Evolutionary conservation across 306 rosid genomes (phyloP), one percentile per base, ranked within the genome.

Genomic region (Inga oerstediana): DNA sequence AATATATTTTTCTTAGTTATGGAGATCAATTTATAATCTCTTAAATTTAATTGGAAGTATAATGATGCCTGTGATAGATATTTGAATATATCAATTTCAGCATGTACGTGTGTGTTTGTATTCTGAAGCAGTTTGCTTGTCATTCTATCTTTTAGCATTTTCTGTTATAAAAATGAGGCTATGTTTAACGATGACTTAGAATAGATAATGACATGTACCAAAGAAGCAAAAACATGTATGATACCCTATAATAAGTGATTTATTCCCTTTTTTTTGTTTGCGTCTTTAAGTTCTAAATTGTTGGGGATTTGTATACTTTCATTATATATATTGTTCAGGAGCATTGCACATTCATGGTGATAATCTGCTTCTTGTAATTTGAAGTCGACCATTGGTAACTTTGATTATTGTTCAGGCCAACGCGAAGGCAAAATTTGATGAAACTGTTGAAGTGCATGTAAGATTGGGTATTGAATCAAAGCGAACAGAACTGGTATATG

Each of bases 361-460:
- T 35, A 45, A 64, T 74, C 64, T 54, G 11, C 37, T 72, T 37
- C 9, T 66, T 8, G 4, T 32, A 22, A 59, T 37, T 77, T 79
- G 24, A 48, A 81, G 58, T 70, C 64, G 72, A 70, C 69, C 44
- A 69, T 59, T 41, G 37, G 54, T 84, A 74, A 78, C 82, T 73
- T 76, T 86, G 82, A 81, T 82, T 82, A 81, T 89, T 90, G 77
- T 87, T 81, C 94, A 96, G 99, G 93, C 94, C 86, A 80, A 35
- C 80, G 90, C 92, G 83, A 83, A 79, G 86, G 79, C 88, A 72
- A 94, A 89, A 72, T 96, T 96, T 89, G 95, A 96, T 58, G 99
- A 96, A 89, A 94, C 95, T 83, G 88, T 96, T 81, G 99, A 96
- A 91, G 98, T 93, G 48, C 99, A 96, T 80, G 87, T 92, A 35